Evolutionary conservation across 2,329 filamentous ascomycete species (phyloP).

Genomic region (Fusarium sarcochroum): DNA sequence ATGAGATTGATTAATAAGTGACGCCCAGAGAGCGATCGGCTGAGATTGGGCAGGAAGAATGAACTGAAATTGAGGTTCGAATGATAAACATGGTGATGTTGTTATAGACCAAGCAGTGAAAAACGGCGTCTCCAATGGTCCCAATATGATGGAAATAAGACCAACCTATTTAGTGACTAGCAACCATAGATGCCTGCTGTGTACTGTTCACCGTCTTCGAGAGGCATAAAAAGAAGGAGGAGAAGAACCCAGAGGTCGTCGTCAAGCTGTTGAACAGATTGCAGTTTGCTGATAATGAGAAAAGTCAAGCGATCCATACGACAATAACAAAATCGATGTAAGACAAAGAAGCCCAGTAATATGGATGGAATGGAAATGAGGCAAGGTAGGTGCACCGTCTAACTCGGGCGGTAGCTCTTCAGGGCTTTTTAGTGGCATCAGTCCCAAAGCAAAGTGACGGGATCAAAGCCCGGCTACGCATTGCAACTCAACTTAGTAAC

Average conservation of each 20-base stretch:
- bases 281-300: neutral
- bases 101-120: neutral
- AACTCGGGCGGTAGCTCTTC: constrained; percentile 2
- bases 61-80: neutral
- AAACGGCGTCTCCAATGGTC: neutral
- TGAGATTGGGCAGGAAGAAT: neutral
- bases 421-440: constrained; percentile 22
- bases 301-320: neutral
- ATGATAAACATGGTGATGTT: neutral
- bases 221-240: neutral
- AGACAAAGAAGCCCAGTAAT: neutral
- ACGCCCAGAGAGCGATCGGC: neutral
- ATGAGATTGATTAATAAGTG: neutral
- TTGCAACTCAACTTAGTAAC: no score
- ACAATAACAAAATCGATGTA: neutral
- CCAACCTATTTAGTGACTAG: constrained; percentile 17
- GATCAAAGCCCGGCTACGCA: constrained; percentile 6
- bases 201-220: constrained; percentile 16
- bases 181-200: constrained; percentile 3
- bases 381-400: constrained; percentile 1
- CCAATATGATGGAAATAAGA: neutral
- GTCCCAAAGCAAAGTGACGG: constrained; percentile 1
- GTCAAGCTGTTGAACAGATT: neutral
- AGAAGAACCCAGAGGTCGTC: neutral
- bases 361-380: constrained; percentile 1